These are phyloP conservation scores for Rostrohypoxylon terebratum DNA, from an alignment of 495 filamentous ascomycete genomes.

Conservation along the genomic window DNA sequence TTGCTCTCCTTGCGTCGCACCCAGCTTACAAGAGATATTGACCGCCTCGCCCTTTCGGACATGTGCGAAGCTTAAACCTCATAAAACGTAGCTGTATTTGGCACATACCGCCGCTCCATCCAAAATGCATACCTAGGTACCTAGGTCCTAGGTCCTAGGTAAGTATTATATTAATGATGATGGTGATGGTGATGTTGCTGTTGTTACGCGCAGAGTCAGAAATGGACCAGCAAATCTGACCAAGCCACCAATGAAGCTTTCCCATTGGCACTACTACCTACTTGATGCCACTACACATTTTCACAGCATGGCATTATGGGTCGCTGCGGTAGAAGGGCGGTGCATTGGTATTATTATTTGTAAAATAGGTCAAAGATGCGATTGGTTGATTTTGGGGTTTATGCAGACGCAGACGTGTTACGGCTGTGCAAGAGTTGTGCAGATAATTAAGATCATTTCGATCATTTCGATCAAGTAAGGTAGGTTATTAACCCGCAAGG, in stretches of 20 bases:
- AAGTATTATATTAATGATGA: too few relatives aligned
- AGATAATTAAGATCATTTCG: not conserved
- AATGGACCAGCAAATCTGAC: conserved; percentile 15
- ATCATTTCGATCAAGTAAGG: too few relatives aligned
- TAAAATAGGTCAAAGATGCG: conserved; percentile 3
- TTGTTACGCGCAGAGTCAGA: conserved; percentile 39
- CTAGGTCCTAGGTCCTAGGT: too few relatives aligned
- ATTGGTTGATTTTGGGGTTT: not conserved
- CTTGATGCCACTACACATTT: conserved; percentile 5
- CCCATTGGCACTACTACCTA: not conserved
- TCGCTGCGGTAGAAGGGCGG: conserved; percentile 35
- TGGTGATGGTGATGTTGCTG: conserved; percentile 16
- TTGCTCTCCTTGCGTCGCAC: conserved; percentile 32
- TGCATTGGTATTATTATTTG: conserved; percentile 23
- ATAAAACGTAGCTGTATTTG: conserved; percentile 38
- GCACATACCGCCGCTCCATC: conserved; percentile 40
- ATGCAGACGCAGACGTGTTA: conserved; percentile 14
- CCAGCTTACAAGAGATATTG: conserved; percentile 29
- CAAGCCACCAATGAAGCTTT: conserved; percentile 29
- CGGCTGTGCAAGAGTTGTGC: conserved; percentile 37
- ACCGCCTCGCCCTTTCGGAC: conserved; percentile 41
- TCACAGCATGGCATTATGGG: conserved; percentile 21
- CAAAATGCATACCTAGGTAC: conserved; percentile 41
- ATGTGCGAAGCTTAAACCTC: conserved; percentile 42
- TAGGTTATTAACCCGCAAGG: not conserved